phyloP scores from a whole-genome alignment of 805 yeast genomes.

The Monosporozyma solicola region DNA sequence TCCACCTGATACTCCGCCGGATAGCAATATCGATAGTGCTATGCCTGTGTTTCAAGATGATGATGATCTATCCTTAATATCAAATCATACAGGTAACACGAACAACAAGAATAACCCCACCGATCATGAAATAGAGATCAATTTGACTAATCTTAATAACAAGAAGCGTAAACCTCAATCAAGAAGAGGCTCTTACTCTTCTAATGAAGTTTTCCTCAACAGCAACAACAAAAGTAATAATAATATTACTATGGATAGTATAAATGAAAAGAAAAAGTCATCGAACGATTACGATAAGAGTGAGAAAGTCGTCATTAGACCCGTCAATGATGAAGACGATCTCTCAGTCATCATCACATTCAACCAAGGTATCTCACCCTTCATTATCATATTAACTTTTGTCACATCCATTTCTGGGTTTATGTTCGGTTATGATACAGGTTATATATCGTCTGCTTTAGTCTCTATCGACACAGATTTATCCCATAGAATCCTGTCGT shows the following conservation, averaged over 20 bases:
- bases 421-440: slow-evolving; percentile 97
- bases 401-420: slow-evolving; percentile 88
- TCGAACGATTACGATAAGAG: not conserved
- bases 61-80: not conserved
- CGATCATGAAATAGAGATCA: not conserved
- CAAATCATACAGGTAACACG: slow-evolving; percentile 1
- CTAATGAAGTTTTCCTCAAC: not conserved
- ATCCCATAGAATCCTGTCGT: slow-evolving; percentile 45
- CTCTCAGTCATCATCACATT: slow-evolving; percentile 40
- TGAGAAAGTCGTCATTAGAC: slow-evolving; percentile 25
- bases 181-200: not conserved
- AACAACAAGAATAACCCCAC: not conserved
- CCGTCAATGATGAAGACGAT: slow-evolving; percentile 42
- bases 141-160: not conserved
- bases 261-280: not conserved
- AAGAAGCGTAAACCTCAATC: not conserved
- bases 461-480: slow-evolving; percentile 78
- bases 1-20: slow-evolving; percentile 2
- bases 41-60: slow-evolving; percentile 1
- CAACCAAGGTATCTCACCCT: slow-evolving; percentile 46
- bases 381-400: slow-evolving; percentile 61
- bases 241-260: not conserved
- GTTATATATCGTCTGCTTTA: slow-evolving; percentile 89
- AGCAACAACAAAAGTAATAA: not conserved
- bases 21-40: not conserved